These are phyloP conservation scores for Chalciporus sphaerocephalus DNA, from an alignment of 768 basidiomycete genomes.

Conservation along the genomic window DNA sequence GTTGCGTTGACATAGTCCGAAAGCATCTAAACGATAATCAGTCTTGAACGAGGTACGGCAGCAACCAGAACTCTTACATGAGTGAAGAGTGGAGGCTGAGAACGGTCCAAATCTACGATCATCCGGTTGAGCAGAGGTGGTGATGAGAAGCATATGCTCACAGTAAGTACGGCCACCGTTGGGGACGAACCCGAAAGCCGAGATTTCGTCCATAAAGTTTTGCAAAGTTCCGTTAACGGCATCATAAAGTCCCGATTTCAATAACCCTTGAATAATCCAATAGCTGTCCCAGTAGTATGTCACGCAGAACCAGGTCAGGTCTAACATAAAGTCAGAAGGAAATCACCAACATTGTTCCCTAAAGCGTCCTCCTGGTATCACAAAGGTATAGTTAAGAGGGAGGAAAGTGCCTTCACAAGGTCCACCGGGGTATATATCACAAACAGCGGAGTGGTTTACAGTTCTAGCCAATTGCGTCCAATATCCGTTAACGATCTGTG, in stretches of 20 bases:
- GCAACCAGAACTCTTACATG: conserved; percentile 42
- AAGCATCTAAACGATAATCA: conserved; percentile 59
- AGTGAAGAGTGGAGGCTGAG: conserved; percentile 89
- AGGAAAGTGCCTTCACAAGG: conserved; percentile 81
- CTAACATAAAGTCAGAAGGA: not conserved
- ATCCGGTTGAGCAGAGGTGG: not conserved
- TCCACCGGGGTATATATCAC: conserved; percentile 42
- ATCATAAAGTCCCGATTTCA: conserved; percentile 70
- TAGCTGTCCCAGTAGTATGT: conserved; percentile 65
- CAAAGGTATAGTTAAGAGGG: conserved; percentile 87
- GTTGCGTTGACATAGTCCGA: conserved; percentile 72
- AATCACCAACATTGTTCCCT: conserved; percentile 70
- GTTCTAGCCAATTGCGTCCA: conserved; percentile 77
- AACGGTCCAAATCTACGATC: conserved; percentile 69
- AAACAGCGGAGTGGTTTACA: conserved; percentile 69
- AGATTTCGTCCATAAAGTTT: conserved; percentile 94
- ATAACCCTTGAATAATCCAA: conserved; percentile 86
- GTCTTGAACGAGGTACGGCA: not conserved
- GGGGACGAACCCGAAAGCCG: conserved; percentile 83
- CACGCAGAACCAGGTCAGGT: not conserved
- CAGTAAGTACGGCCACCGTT: conserved; percentile 93
- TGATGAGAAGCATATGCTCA: conserved; percentile 22
- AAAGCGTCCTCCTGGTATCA: conserved; percentile 85
- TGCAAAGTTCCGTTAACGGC: conserved; percentile 75
- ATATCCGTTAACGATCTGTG: conserved; percentile 76